Conservation (phyloP, 768 basidiomycete genomes). For the Xerocomus spinulosus region DNA sequence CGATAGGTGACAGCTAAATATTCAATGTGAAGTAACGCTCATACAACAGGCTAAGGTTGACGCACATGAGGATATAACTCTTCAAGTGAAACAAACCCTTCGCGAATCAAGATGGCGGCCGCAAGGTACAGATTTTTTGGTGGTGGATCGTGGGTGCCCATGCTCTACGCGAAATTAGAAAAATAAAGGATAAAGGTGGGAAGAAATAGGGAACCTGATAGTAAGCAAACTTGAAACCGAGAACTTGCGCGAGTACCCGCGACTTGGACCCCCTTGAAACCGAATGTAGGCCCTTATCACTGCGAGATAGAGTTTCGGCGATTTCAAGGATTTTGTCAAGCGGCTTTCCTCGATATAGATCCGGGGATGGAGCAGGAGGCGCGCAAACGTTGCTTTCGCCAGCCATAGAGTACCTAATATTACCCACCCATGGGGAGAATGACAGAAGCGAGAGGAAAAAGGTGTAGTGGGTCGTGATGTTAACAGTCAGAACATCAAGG, state of each 20-base stretch:
- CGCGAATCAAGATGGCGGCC: slow-evolving; percentile 83
- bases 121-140: slow-evolving; percentile 76
- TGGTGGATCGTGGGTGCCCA: slow-evolving; percentile 54
- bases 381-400: slow-evolving; percentile 31
- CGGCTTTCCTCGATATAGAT: slow-evolving; percentile 50
- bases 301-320: slow-evolving; percentile 37
- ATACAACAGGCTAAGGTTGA: slow-evolving; percentile 6
- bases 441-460: slow-evolving; percentile 88
- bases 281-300: slow-evolving; percentile 5
- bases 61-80: slow-evolving; percentile 92
- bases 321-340: slow-evolving; percentile 63
- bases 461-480: slow-evolving; percentile 75
- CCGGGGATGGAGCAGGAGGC: slow-evolving; percentile 35
- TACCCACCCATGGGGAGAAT: slow-evolving; percentile 81
- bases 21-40: slow-evolving; percentile 5
- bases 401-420: slow-evolving; percentile 33
- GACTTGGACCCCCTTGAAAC: slow-evolving; percentile 35
- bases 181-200: not conserved
- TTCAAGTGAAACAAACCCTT: slow-evolving; percentile 81
- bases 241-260: slow-evolving; percentile 78
- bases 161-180: slow-evolving; percentile 36
- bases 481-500: slow-evolving; percentile 82
- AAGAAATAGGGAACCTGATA: slow-evolving; percentile 61
- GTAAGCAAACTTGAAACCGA: slow-evolving; percentile 95
- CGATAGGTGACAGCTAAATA: slow-evolving; percentile 63